A percentile compares a stretch with the other conserved stretches of the same genome.
phyloP scores from a whole-genome alignment of 1,284 basidiomycete species.

The Neolentinus lepideus region DNA sequence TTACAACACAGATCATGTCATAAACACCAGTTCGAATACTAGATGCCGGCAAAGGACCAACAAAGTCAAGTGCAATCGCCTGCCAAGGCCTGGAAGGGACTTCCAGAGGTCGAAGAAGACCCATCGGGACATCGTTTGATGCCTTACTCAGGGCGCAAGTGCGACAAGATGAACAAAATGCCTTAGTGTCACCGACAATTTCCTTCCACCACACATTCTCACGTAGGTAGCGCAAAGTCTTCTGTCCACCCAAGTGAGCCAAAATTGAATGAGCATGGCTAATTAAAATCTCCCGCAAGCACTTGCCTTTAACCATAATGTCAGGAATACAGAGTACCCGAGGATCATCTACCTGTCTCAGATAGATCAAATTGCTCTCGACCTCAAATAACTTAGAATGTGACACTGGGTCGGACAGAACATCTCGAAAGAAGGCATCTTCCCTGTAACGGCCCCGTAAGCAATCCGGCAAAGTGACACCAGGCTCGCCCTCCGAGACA shows the following conservation, averaged over 20 bases:
- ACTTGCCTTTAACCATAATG: not conserved
- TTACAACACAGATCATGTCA: slow-evolving; percentile 29
- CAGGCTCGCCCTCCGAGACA: not conserved
- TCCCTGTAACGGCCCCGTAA: not conserved
- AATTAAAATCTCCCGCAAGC: slow-evolving; percentile 7
- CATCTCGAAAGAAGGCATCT: slow-evolving; percentile 1
- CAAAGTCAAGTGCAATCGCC: slow-evolving; percentile 33
- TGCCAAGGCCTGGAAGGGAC: slow-evolving; percentile 28
- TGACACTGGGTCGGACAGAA: not conserved
- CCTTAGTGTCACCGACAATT: slow-evolving; percentile 6
- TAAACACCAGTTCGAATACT: slow-evolving; percentile 22
- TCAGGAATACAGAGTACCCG: slow-evolving; percentile 11
- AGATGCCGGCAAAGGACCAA: slow-evolving; percentile 30
- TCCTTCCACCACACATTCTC: slow-evolving; percentile 14
- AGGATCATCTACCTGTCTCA: not conserved
- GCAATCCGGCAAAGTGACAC: not conserved
- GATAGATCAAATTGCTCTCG: slow-evolving; percentile 2
- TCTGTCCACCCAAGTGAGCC: slow-evolving; percentile 12
- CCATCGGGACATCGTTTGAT: slow-evolving; percentile 21
- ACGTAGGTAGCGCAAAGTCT: slow-evolving; percentile 10
- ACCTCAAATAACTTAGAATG: slow-evolving; percentile 6
- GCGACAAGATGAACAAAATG: slow-evolving; percentile 21
- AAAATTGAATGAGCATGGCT: slow-evolving; percentile 2
- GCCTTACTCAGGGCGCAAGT: slow-evolving; percentile 23
- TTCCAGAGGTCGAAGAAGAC: slow-evolving; percentile 23